Conservation (phyloP, 805 yeast genomes). For the Diddensiella transvaalensis region DNA sequence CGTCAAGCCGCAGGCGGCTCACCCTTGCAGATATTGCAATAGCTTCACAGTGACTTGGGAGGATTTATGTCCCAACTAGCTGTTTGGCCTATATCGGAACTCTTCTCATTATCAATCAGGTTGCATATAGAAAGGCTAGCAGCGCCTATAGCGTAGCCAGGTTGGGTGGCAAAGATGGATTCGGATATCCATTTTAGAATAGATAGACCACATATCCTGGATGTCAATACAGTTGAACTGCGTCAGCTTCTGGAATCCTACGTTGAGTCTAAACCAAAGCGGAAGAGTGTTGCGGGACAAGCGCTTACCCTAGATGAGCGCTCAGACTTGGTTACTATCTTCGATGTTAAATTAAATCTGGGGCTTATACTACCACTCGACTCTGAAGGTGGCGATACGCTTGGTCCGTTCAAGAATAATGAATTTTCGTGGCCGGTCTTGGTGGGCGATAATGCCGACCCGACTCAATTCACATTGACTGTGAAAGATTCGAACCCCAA, state of each 20-base stretch:
- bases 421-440: neutral
- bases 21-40: no score
- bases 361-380: slow-evolving; percentile 5
- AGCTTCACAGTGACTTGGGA: no score
- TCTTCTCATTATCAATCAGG: no score
- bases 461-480: neutral
- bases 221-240: slow-evolving; percentile 4
- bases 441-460: neutral
- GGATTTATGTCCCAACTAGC: no score
- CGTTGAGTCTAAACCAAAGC: no score
- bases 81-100: no score
- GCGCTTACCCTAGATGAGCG: neutral
- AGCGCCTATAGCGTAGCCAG: no score
- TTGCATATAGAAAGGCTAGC: no score
- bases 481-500: neutral
- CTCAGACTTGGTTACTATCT: neutral
- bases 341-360: slow-evolving; percentile 4
- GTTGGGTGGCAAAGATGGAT: no score
- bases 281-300: neutral
- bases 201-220: slow-evolving; percentile 17
- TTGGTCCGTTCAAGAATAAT: neutral
- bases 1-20: no score
- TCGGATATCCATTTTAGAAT: slow-evolving; percentile 18
- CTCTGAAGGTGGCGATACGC: neutral
- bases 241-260: neutral